Evolutionary conservation across 2,329 filamentous ascomycete genomes (phyloP).

Genomic region (Trichoderma koningii): DNA sequence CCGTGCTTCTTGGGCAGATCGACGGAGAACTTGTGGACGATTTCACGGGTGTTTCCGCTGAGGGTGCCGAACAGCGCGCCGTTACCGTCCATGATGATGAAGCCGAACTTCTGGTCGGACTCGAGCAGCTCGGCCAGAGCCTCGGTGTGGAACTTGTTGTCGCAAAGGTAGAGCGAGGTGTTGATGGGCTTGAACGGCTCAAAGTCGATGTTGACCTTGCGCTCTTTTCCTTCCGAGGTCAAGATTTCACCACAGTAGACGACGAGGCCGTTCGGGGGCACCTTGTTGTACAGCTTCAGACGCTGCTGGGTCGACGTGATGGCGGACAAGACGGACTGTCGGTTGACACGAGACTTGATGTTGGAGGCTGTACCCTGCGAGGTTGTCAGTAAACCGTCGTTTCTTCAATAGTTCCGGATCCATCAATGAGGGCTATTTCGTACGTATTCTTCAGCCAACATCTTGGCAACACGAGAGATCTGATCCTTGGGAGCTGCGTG

Average conservation of each 20-base stretch:
- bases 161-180: constrained; percentile 97
- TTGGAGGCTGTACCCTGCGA: constrained; percentile 91
- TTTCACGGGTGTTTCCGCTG: constrained; percentile 94
- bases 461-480: constrained; percentile 93
- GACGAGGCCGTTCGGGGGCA: constrained; percentile 94
- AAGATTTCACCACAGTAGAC: constrained; percentile 99
- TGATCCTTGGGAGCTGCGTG: constrained; percentile 90
- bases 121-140: constrained; percentile 95
- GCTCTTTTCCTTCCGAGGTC: constrained; percentile 96
- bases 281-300: constrained; percentile 98
- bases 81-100: constrained; percentile 99
- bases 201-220: constrained; percentile 99
- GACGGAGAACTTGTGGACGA: constrained; percentile 97
- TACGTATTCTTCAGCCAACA: constrained; percentile 99
- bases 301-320: constrained; percentile 99
- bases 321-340: constrained; percentile 94
- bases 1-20: constrained; percentile 99
- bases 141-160: constrained; percentile 99
- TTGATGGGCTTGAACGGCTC: constrained; percentile 99
- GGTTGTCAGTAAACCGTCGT: constrained; percentile 31
- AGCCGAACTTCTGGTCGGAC: constrained; percentile 98
- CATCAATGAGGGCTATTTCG: constrained; percentile 36
- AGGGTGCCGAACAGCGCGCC: constrained; percentile 95
- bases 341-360: constrained; percentile 99
- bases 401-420: not conserved